Evolutionary conservation across 768 basidiomycete species (phyloP), one percentile per base, ranked within the genome.

Genomic region (Collybiopsis luxurians): DNA sequence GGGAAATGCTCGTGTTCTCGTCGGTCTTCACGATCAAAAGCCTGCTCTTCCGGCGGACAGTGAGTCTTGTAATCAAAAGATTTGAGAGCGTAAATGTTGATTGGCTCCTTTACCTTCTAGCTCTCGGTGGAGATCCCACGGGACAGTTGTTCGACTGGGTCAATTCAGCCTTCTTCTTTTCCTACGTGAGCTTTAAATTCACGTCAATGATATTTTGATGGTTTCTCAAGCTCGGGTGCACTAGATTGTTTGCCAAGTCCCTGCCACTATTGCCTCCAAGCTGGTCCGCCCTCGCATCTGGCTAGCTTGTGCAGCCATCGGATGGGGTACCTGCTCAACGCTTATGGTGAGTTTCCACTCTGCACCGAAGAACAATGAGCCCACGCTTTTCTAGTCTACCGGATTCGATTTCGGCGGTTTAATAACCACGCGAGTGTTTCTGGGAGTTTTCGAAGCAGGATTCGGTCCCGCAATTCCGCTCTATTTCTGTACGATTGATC

Each of bases 361-460:
- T 30, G 19, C 12, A 9, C 36, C 36, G 17, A 6, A 13, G 12
- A 23, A 38, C 19, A 51, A n/a, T n/a, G n/a, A n/a, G n/a, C n/a
- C n/a, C n/a, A n/a, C n/a, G n/a, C n/a, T n/a, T n/a, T n/a, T n/a
- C n/a, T 61, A 90, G 89, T 69, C 90, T 2, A 75, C 84, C 1
- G 75, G 80, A 0, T 87, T 82, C 66, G 78, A 81, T 64, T 83
- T 87, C 47, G 73, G 73, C 10, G 83, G 85, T 21, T 69, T 90
- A 36, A 66, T 90, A 24, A 73, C 78, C 7, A 74, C 79, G 11
- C 77, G 90, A 47, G 59, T 91, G 27, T 78, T 79, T 38, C 73
- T 92, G n/a, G 90, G 90, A 9, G 65, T 89, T 31, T 91, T 92
- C 64, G 90, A 92, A 69, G 83, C 89, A 3, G 84, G 84, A 23